Evolutionary conservation across 257 asterid species (phyloP), one percentile per base, ranked within the genome.

Genomic region (Ophiorrhiza pumila): DNA sequence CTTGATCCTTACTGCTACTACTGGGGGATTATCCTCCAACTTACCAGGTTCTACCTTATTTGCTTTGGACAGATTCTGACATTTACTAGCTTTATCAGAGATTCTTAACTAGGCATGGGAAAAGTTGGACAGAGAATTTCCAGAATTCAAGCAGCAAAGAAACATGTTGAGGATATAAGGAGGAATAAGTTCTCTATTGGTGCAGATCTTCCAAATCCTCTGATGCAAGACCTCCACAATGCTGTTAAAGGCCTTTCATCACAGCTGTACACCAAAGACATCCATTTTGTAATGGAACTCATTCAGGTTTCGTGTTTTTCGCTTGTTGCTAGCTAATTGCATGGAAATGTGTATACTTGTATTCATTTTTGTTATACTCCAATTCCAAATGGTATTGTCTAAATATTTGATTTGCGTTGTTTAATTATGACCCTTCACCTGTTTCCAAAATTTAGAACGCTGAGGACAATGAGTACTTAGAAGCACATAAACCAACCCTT

Each of bases 181-280:
- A 41, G 18, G 32, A 65, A 29, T 6, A 65, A 65, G 71, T 65
- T 39, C 25, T 65, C 71, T 3, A 65, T 65, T 5, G 71, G 71
- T 22, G 71, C 55, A 65, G 29, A 43, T n/a, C 7, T 9, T 2
- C 65, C 65, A 31, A 65, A 65, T 43, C 71, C 71, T 39, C 29
- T 65, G 14, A 65, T 34, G 9, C 13, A 65, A 20, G 71, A 65
- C 55, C 71, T 65, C 35, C 71, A 65, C 22, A 43, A 65, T 65
- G 71, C 71, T 20, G 71, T 65, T 65, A n/a, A 17, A 27, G 18
- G 35, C 20, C 71, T 65, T 65, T 65, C 71, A 22, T 29, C 41
- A 5, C 39, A 59, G 39, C 65, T 59, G 7, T 59, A 59, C 35
- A 59, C 65, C 35, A 57, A 57, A 11, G 63, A 57, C 15, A 29